phyloP scores from a whole-genome alignment of 305 asterid genomes.

The Ajuga reptans region DNA sequence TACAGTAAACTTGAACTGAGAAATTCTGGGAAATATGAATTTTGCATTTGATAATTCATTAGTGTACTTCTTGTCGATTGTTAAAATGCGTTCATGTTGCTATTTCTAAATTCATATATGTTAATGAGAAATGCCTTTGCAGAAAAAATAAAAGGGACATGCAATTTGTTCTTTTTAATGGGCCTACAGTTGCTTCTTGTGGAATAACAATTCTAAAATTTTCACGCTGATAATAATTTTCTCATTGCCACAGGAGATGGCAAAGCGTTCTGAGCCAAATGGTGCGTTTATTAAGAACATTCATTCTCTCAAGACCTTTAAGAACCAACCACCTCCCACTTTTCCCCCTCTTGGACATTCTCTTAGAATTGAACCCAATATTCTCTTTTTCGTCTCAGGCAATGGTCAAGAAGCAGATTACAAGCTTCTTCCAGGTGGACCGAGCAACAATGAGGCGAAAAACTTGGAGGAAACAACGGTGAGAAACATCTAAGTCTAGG shows the following conservation, averaged over 20 bases:
- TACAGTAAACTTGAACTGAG: neutral
- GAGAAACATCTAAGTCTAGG: slow-evolving; percentile 19
- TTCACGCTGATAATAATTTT: slow-evolving; percentile 12
- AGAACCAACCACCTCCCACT: neutral
- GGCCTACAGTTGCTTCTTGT: neutral
- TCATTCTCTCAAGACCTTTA: neutral
- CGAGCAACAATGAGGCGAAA: slow-evolving; percentile 40
- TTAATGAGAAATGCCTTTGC: neutral
- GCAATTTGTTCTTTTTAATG: neutral
- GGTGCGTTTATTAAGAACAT: slow-evolving; percentile 35
- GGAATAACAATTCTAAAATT: neutral
- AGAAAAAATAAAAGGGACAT: neutral
- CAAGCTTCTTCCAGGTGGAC: slow-evolving; percentile 72
- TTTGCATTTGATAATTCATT: neutral
- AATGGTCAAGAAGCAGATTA: slow-evolving; percentile 56
- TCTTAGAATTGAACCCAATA: slow-evolving; percentile 3
- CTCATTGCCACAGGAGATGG: slow-evolving; percentile 49
- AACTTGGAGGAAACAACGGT: slow-evolving; percentile 46
- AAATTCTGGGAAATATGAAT: neutral
- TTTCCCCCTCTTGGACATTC: neutral
- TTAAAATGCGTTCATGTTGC: neutral
- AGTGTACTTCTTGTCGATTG: neutral
- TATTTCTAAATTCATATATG: neutral
- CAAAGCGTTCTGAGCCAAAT: slow-evolving; percentile 24
- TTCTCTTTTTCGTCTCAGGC: slow-evolving; percentile 30